These are phyloP conservation scores for Mycena haematopus DNA, from an alignment of 768 basidiomycete genomes.

Conservation along the genomic window DNA sequence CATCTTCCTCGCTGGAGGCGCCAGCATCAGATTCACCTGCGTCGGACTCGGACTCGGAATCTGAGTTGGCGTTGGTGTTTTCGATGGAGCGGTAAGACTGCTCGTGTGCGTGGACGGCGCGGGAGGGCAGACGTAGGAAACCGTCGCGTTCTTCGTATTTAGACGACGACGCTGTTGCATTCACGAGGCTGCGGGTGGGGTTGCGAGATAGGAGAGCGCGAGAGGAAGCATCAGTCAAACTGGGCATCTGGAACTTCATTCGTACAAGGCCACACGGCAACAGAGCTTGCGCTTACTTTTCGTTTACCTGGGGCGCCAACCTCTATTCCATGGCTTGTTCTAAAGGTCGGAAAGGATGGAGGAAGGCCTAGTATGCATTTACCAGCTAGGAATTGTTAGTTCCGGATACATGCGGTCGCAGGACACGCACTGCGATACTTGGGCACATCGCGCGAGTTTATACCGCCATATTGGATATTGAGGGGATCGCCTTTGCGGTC, in stretches of 20 bases:
- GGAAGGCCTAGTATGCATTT: conserved; percentile 69
- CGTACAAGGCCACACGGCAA: conserved; percentile 1
- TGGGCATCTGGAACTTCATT: conserved; percentile 44
- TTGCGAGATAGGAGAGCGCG: conserved; percentile 59
- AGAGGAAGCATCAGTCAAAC: conserved; percentile 63
- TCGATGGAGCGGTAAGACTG: conserved; percentile 60
- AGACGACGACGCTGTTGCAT: conserved; percentile 39
- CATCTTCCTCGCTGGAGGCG: conserved; percentile 45
- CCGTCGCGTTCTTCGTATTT: conserved; percentile 72
- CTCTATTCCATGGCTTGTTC: conserved; percentile 63
- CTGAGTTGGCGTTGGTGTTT: conserved; percentile 40
- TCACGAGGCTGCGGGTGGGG: conserved; percentile 56
- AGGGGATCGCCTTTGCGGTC: conserved; percentile 71
- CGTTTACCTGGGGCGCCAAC: conserved; percentile 50
- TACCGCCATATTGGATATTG: conserved; percentile 71
- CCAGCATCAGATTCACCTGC: conserved; percentile 36
- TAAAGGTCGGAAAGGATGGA: conserved; percentile 52
- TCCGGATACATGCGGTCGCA: conserved; percentile 33
- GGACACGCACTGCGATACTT: conserved; percentile 66
- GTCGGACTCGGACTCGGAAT: conserved; percentile 37
- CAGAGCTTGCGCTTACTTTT: conserved; percentile 43
- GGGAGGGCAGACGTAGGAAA: conserved; percentile 64
- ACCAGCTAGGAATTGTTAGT: conserved; percentile 64
- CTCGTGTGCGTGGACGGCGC: conserved; percentile 35
- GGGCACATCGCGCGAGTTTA: conserved; percentile 68